Base-by-base conservation (phyloP, 345 rosid genomes). In the Heritiera fomes region DNA sequence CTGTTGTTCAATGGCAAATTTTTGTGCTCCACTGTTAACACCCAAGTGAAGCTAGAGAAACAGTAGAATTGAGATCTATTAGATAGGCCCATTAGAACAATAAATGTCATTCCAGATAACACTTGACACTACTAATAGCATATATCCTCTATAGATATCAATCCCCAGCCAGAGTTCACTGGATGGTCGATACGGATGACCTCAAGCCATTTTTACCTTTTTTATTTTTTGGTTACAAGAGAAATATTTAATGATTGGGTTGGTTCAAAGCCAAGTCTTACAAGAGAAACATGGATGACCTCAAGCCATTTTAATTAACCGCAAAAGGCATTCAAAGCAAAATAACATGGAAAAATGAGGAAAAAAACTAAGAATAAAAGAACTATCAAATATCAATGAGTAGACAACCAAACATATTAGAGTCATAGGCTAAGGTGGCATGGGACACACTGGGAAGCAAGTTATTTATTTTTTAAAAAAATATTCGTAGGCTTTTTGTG, bases 21-120 rank as follows among this genome's bases (percentile, higher is more conserved):
- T 87, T 10, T 52, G 14, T 1, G 93, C 89, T 47, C 94, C 94
- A 45, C 86, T 81, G 45, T 91, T 86, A 75, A 91, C 94, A 64
- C 94, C 98, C 41, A 91, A 84, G 84, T 93, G 98, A 87, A 93
- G 85, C 95, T 93, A 84, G 74, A 82, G 62, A 85, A 78, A 77
- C 50, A 74, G 74, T 6, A 45, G 72, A 49, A 23, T 38, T 41
- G 67, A 58, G 63, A 41, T 49, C 40, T 43, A 72, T 65, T 52
- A 73, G 59, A 45, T 43, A 63, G 45, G 40, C 32, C 34, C 20
- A 71, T 59, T 50, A 72, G 60, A 46, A 79, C 64, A 64, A 46
- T 12, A 67, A 56, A 63, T 17, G 43, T 68, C 23, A 40, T 34
- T 56, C n/a, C 53, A 17, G 47, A 64, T 73, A 45, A 63, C 34